phyloP scores from a whole-genome alignment of 1,139 yeast genomes.

The Entelexis sorbosivorans region DNA sequence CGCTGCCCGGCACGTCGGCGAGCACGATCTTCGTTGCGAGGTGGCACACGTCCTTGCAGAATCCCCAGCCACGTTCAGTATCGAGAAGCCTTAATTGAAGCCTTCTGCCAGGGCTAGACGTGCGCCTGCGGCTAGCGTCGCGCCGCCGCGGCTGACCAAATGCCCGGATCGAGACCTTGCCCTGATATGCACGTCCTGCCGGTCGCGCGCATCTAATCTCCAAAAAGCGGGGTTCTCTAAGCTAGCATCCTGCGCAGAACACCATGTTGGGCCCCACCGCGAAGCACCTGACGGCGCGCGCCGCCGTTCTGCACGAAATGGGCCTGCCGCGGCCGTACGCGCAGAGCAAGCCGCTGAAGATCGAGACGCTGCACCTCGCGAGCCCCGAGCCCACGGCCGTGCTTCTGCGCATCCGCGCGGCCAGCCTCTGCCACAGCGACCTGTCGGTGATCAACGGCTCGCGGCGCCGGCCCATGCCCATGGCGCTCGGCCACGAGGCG shows the following conservation, averaged over 20 bases:
- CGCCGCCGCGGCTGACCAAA: too few species aligned
- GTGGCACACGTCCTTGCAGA: too few species aligned
- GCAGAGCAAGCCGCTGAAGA: slow-evolving; percentile 15
- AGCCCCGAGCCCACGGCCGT: slow-evolving; percentile 15
- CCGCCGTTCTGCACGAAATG: slow-evolving; percentile 19
- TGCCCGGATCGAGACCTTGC: not conserved
- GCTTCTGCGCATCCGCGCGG: slow-evolving; percentile 18
- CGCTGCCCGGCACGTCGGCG: too few species aligned
- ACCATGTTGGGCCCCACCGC: not conserved
- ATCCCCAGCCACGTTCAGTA: too few species aligned
- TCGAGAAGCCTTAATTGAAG: too few species aligned
- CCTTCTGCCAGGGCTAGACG: too few species aligned
- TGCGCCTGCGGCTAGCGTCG: too few species aligned
- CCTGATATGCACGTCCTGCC: not conserved
- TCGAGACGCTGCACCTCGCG: slow-evolving; percentile 11
- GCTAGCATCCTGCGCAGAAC: not conserved
- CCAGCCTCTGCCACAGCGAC: slow-evolving; percentile 21
- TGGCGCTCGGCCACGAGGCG: slow-evolving; percentile 22
- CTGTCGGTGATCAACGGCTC: slow-evolving; percentile 20
- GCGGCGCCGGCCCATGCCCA: slow-evolving; percentile 20
- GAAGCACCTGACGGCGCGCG: slow-evolving; percentile 3
- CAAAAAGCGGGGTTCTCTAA: not conserved
- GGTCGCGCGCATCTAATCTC: not conserved
- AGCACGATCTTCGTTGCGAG: too few species aligned
- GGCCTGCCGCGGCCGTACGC: slow-evolving; percentile 20